Evolutionary conservation across 2,329 filamentous ascomycete species (phyloP).

Genomic region (Diplodia seriata): DNA sequence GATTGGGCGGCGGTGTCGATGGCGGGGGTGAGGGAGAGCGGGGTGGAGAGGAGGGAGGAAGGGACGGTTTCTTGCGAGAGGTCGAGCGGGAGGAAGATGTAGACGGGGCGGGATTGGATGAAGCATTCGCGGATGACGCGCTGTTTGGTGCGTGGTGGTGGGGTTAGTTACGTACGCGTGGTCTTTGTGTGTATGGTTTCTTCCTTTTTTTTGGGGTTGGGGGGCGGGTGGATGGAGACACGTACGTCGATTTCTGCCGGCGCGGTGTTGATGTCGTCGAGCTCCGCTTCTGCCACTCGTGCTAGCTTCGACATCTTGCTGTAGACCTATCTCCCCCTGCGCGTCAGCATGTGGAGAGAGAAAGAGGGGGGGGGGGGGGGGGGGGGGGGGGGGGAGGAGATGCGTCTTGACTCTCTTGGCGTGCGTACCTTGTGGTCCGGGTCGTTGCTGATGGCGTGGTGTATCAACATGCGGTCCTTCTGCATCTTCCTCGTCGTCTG

Average conservation of each 20-base stretch:
- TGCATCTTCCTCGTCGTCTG: slow-evolving; percentile 54
- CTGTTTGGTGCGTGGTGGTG: slow-evolving; percentile 32
- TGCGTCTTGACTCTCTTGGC: too few species aligned
- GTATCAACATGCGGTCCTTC: slow-evolving; percentile 53
- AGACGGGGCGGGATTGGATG: slow-evolving; percentile 52
- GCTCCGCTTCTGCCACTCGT: slow-evolving; percentile 50
- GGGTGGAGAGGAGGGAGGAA: slow-evolving; percentile 44
- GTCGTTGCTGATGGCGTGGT: slow-evolving; percentile 51
- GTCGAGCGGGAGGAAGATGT: slow-evolving; percentile 55
- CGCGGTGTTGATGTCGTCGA: slow-evolving; percentile 50
- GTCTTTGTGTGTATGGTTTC: too few species aligned
- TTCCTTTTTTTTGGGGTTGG: too few species aligned
- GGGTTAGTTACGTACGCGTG: too few species aligned
- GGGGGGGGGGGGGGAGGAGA: too few species aligned
- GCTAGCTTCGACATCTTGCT: slow-evolving; percentile 49
- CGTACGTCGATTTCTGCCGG: slow-evolving; percentile 50
- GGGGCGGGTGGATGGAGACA: background rate
- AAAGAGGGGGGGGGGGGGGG: too few species aligned
- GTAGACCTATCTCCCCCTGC: slow-evolving; percentile 41
- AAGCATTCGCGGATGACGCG: slow-evolving; percentile 53
- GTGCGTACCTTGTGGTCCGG: slow-evolving; percentile 47
- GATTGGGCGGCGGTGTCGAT: slow-evolving; percentile 41
- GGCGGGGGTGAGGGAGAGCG: slow-evolving; percentile 45
- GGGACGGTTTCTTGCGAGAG: slow-evolving; percentile 48
- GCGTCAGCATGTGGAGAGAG: background rate